Percentiles rank a stretch among this genome's conserved stretches.
Conservation (phyloP, 2,329 filamentous ascomycete species). For the Onygenales sp. region DNA sequence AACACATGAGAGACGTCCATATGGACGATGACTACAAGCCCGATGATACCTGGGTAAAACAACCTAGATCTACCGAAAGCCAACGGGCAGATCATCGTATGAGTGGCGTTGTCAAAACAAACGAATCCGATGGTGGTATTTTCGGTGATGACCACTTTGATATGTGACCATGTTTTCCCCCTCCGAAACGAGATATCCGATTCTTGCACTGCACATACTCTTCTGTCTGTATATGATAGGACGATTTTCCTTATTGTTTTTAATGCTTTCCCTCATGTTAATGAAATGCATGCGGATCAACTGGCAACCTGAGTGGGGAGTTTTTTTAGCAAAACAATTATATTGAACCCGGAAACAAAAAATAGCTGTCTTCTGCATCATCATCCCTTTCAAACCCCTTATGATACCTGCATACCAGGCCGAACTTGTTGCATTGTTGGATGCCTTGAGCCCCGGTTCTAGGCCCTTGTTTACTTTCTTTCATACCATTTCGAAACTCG, state of each 20-base stretch:
- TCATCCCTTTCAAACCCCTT: not conserved
- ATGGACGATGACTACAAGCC: conserved; percentile 34
- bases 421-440: not conserved
- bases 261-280: not conserved
- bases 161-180: conserved; percentile 23
- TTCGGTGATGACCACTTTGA: conserved; percentile 38
- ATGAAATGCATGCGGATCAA: not conserved
- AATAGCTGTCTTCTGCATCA: not conserved
- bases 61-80: not conserved
- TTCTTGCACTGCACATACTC: conserved; percentile 1
- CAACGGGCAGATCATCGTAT: conserved; percentile 28
- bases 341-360: not conserved
- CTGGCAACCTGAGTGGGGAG: not conserved
- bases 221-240: conserved; percentile 6
- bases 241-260: not conserved
- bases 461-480: not conserved
- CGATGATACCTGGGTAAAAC: conserved; percentile 10
- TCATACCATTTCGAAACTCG: not conserved
- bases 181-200: not conserved
- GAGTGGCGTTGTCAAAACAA: conserved; percentile 33
- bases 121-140: conserved; percentile 30
- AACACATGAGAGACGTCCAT: conserved; percentile 43
- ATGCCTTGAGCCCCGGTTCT: not conserved
- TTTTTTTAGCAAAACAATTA: not conserved
- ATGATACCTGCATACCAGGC: not conserved